Evolutionary conservation across 495 filamentous ascomycete genomes (phyloP).

Genomic region (Penicillium taxi): DNA sequence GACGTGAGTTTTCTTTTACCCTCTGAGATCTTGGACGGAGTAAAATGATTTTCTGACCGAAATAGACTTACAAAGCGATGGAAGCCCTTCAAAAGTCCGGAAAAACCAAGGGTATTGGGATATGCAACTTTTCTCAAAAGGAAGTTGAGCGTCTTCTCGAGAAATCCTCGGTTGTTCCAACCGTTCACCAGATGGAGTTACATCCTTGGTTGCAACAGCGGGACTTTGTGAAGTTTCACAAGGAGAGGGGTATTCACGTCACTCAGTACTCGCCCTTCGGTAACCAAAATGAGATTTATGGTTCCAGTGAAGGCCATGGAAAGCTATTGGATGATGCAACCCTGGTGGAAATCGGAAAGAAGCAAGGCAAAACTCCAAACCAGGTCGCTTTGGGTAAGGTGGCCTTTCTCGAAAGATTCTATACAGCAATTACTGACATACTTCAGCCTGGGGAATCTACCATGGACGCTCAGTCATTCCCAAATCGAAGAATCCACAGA

Average conservation of each 20-base stretch:
- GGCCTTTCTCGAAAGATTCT: background rate
- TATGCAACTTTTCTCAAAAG: conserved; percentile 61
- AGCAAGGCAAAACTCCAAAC: conserved; percentile 52
- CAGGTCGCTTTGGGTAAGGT: conserved; percentile 50
- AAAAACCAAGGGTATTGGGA: conserved; percentile 57
- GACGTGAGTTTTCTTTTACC: conserved; percentile 35
- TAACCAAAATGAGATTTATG: conserved; percentile 61
- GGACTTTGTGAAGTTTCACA: conserved; percentile 49
- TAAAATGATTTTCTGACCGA: background rate
- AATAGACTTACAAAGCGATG: conserved; percentile 57
- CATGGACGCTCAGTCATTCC: conserved; percentile 57
- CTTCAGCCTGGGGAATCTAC: conserved; percentile 57
- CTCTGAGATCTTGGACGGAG: background rate
- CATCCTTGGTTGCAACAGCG: conserved; percentile 58
- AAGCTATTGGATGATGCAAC: conserved; percentile 56
- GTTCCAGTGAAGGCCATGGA: conserved; percentile 36
- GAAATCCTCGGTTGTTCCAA: conserved; percentile 51
- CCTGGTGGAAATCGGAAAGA: conserved; percentile 52
- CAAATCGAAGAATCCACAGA: conserved; percentile 50
- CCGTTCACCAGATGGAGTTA: conserved; percentile 57
- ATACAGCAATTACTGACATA: conserved; percentile 1
- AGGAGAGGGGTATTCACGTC: conserved; percentile 49
- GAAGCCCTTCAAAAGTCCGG: conserved; percentile 49
- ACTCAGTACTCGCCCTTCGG: conserved; percentile 64
- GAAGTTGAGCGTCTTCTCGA: conserved; percentile 63